Evolutionary conservation across 306 rosid species (phyloP).

Genomic region (Castanopsis chinensis): DNA sequence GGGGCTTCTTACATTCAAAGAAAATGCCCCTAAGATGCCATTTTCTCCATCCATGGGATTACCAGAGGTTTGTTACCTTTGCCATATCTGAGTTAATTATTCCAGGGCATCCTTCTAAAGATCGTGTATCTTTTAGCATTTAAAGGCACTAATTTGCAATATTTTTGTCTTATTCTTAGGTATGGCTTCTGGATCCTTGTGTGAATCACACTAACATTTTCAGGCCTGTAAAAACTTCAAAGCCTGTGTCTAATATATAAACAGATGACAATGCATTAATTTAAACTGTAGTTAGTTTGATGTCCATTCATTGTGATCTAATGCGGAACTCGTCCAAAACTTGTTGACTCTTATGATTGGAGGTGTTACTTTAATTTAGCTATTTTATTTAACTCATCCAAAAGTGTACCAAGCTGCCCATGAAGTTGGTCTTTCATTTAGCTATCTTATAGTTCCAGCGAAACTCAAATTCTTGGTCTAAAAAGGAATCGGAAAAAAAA

Average conservation of each 20-base stretch:
- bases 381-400: too few relatives aligned
- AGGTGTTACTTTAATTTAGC: not conserved
- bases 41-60: not conserved
- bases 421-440: too few relatives aligned
- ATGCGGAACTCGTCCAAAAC: too few relatives aligned
- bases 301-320: not conserved
- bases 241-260: not conserved
- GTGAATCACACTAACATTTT: not conserved
- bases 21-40: conserved; percentile 69
- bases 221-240: not conserved
- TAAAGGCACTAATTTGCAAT: not conserved
- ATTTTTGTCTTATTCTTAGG: not conserved
- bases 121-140: not conserved
- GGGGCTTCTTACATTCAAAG: conserved; percentile 96
- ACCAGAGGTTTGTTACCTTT: conserved; percentile 21
- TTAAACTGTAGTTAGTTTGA: not conserved
- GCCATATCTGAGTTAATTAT: conserved; percentile 10
- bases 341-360: not conserved
- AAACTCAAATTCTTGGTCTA: too few relatives aligned
- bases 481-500: too few relatives aligned
- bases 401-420: too few relatives aligned
- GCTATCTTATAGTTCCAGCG: too few relatives aligned
- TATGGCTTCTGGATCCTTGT: not conserved
- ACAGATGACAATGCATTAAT: not conserved
- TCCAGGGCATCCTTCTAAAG: conserved; percentile 6